phyloP scores from a whole-genome alignment of 2,329 filamentous ascomycete species.

The Zalaria obscura region DNA sequence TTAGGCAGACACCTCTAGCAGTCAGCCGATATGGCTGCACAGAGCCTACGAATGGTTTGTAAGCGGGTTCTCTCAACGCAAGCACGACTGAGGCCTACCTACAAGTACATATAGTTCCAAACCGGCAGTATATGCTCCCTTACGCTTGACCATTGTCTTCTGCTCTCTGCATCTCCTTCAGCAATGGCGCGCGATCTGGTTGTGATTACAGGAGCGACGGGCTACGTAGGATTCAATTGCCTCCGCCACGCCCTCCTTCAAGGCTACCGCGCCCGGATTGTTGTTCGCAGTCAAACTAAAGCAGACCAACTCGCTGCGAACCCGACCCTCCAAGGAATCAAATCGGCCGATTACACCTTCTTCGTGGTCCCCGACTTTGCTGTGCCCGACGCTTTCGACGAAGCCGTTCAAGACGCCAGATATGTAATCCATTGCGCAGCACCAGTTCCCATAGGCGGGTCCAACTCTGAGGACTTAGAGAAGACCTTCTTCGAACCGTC shows the following conservation, averaged over 20 bases:
- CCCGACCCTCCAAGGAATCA: conserved; percentile 13
- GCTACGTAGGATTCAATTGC: conserved; percentile 22
- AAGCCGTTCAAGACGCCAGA: conserved; percentile 17
- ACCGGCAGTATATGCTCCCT: too few relatives aligned
- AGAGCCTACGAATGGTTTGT: too few relatives aligned
- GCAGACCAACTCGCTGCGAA: conserved; percentile 13
- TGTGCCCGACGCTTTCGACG: conserved; percentile 17
- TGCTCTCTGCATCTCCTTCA: neutral
- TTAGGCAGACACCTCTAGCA: too few relatives aligned
- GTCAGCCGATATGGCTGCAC: too few relatives aligned
- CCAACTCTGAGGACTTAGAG: too few relatives aligned
- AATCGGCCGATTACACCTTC: conserved; percentile 8
- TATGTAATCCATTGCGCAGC: conserved; percentile 16
- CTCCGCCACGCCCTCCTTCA: conserved; percentile 18
- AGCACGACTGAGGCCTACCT: too few relatives aligned
- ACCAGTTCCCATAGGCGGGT: conserved; percentile 8
- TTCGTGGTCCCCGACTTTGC: conserved; percentile 19
- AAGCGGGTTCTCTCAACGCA: too few relatives aligned
- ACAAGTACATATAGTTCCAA: too few relatives aligned
- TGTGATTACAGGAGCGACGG: conserved; percentile 24
- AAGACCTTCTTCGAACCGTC: too few relatives aligned
- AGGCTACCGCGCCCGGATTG: conserved; percentile 24
- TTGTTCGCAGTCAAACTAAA: conserved; percentile 20
- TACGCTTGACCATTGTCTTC: too few relatives aligned
- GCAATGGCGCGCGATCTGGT: conserved; percentile 7